Conservation (phyloP, 148 eudicot genomes). For the Heliamphora exappendiculata region DNA sequence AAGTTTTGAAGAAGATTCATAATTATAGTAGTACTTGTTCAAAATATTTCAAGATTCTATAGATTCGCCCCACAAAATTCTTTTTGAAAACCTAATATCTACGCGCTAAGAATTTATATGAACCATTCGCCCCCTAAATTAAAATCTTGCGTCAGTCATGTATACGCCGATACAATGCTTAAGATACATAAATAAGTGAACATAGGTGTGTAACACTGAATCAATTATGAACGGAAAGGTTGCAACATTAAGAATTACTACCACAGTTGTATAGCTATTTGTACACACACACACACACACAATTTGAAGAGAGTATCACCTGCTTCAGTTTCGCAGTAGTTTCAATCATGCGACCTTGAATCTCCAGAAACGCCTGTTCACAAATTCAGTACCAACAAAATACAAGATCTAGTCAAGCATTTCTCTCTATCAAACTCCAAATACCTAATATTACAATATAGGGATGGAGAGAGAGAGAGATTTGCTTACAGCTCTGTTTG, state of each 20-base stretch:
- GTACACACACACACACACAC: not conserved
- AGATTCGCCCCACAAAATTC: no score
- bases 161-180: no score
- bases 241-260: not conserved
- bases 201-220: not conserved
- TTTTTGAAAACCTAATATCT: no score
- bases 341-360: constrained; percentile 87
- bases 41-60: no score
- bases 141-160: no score
- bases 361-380: constrained; percentile 69
- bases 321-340: constrained; percentile 77
- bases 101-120: no score
- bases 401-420: not conserved
- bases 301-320: constrained; percentile 22
- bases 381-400: not conserved
- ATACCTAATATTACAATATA: not conserved
- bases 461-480: not conserved
- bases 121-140: no score
- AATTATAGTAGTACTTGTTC: no score
- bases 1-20: no score
- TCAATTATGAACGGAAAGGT: not conserved
- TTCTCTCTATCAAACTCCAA: not conserved
- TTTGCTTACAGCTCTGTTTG: constrained; percentile 50
- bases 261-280: not conserved
- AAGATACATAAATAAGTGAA: not conserved